Evolutionary conservation across 805 yeast species (phyloP).

Genomic region (Suhomyces canberraensis): DNA sequence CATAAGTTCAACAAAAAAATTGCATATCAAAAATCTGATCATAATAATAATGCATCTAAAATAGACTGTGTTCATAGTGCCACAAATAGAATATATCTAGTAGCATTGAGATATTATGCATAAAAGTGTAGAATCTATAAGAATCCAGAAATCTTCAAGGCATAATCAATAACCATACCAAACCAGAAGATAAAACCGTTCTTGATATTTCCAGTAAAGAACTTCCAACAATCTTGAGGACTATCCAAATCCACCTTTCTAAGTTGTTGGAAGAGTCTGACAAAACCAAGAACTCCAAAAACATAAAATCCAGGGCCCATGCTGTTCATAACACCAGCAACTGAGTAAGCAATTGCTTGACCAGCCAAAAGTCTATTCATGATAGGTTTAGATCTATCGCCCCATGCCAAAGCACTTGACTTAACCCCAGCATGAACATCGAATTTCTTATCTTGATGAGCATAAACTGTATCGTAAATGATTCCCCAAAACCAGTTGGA

Average conservation of each 20-base stretch:
- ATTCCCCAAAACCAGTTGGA: constrained; percentile 89
- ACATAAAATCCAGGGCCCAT: constrained; percentile 83
- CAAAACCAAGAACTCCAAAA: constrained; percentile 66
- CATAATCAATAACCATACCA: constrained; percentile 66
- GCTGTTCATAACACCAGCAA: constrained; percentile 72
- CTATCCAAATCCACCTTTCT: constrained; percentile 70
- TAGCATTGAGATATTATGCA: no score
- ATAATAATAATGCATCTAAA: no score
- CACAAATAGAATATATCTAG: no score
- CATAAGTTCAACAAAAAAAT: no score
- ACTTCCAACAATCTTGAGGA: constrained; percentile 79
- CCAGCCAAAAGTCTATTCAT: constrained; percentile 59
- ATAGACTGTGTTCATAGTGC: no score
- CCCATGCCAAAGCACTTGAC: constrained; percentile 96
- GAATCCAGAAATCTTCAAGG: constrained; percentile 47
- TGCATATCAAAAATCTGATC: no score
- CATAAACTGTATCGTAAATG: constrained; percentile 94
- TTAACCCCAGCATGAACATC: constrained; percentile 90
- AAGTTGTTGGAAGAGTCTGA: constrained; percentile 67
- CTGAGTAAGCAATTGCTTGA: constrained; percentile 61
- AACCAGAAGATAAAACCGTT: constrained; percentile 69
- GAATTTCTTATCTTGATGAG: constrained; percentile 92
- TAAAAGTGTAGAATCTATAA: constrained; percentile 20
- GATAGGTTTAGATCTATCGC: constrained; percentile 67
- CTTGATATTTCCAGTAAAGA: constrained; percentile 71